Evolutionary conservation across 2,329 filamentous ascomycete genomes (phyloP).

Genomic region (Fusarium euwallaceae): DNA sequence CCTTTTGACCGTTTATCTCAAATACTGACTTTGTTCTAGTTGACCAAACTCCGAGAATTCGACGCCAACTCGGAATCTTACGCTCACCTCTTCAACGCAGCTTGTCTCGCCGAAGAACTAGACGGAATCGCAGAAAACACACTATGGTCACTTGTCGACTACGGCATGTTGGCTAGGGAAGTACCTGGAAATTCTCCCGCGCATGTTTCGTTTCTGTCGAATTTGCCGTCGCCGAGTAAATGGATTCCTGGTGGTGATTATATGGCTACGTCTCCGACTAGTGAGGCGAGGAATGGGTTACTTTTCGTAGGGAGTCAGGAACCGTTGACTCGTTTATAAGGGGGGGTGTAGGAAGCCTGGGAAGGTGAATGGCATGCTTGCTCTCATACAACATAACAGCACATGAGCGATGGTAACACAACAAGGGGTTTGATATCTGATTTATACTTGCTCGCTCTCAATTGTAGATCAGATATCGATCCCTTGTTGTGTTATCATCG

Average conservation of each 20-base stretch:
- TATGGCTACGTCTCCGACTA: not conserved
- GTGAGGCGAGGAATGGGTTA: not conserved
- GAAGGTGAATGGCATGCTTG: not conserved
- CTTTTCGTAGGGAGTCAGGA: not conserved
- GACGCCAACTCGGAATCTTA: not conserved
- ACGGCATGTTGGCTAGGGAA: not conserved
- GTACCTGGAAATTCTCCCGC: not conserved
- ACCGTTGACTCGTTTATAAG: not conserved
- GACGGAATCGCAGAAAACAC: not conserved
- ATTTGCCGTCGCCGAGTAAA: not conserved
- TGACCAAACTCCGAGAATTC: conserved; percentile 1
- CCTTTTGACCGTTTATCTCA: not conserved
- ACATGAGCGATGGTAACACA: not conserved
- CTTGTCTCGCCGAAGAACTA: not conserved
- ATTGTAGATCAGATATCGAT: not conserved
- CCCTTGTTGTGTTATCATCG: not conserved
- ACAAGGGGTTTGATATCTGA: not conserved
- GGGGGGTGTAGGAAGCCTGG: not conserved
- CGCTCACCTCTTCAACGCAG: not conserved
- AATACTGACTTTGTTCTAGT: not conserved
- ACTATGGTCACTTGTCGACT: not conserved
- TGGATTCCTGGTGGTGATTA: not conserved
- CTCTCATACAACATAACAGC: not conserved
- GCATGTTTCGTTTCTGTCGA: not conserved
- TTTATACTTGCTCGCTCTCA: not conserved